Base-by-base conservation (phyloP, 805 yeast genomes). In the Candida nitratophila region DNA sequence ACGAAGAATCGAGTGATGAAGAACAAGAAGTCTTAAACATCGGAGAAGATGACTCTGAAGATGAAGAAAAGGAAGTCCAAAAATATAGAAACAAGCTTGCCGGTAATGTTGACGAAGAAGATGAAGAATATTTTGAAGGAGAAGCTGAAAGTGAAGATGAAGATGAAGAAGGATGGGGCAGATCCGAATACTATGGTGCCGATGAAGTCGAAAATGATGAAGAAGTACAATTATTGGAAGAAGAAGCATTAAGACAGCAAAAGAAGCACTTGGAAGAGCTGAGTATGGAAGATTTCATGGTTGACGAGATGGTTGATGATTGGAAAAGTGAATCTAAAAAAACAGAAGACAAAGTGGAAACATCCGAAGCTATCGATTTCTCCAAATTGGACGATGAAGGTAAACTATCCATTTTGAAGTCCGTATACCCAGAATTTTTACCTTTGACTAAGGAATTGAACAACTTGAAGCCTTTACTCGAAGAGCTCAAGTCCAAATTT, bases 171-270 rank as follows among this genome's bases (percentile, higher is more conserved):
- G 67, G 63, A 21, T 67, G 74, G 73, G 65, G 71, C n/a, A 64
- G 69, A 47, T 73, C 60, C 66, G 77, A 62, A 51, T 77, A 76
- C 51, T 79, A 79, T 54, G 83, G 83, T 37, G 82, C 77, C n/a
- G 84, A 78, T 48, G 77, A 73, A 16, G 73, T 66, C 51, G 86
- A 73, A 61, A 95, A 86, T 50, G 91, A 83, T 29, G 95, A 80
- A 43, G 81, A 79, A 29, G 85, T 87, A 5, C 81, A 78, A 49
- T 81, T 77, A 49, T 81, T 89, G 65, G 93, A 91, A 46, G 81
- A 79, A 53, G 97, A 93, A 64, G 98, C 98, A 0, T 57, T 86
- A 40, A 79, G 88, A 57, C 80, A 87, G 52, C 97, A 90, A 65
- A 85, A 84, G 67, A 74, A 77, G 52, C 89, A 89, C 60, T 65